Base-by-base conservation (phyloP, 768 basidiomycete species). In the Suillus subluteus region DNA sequence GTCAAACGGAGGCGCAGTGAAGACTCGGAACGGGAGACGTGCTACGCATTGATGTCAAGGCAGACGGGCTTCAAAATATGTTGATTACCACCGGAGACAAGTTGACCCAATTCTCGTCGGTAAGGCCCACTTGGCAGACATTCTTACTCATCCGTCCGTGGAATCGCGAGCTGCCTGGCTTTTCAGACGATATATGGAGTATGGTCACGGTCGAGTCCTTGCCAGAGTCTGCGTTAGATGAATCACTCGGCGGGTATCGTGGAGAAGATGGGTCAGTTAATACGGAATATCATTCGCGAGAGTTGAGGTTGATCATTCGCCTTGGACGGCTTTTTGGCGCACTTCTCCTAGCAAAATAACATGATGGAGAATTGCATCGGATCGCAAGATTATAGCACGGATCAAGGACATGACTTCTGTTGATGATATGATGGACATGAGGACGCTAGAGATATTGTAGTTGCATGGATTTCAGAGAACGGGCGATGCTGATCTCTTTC, bases 361-460 rank as follows among this genome's bases (percentile, higher is more conserved):
- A n/a, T n/a, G n/a, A n/a, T n/a, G n/a, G n/a, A n/a, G n/a, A n/a
- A n/a, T n/a, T 8, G 65, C 26, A 26, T 63, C 58, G 13, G 18
- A 23, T 18, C 55, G 32, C 18, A 9, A 21, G 30, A 64, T 58
- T 2, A 58, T 40, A 3, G n/a, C 63, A 18, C 37, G 23, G 26
- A 16, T 12, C 21, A 44, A 30, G 15, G 26, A 35, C 32, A 48
- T 7, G 16, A 18, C 37, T 40, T 40, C 26, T 15, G 35, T 63
- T 48, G 23, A 21, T 30, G 35, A 35, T 11, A n/a, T 37, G 35
- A 37, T 58, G 9, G 26, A 58, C 26, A 13, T 64, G 9, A 50
- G 37, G 52, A 64, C 23, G 16, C 2, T 64, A n/a, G 63, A 64
- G 55, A 41, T 56, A 37, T 12, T 58, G 23, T 38, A 61, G 56